Base-by-base conservation (phyloP, 2,329 filamentous ascomycete genomes). In the Monilinia fructicola region DNA sequence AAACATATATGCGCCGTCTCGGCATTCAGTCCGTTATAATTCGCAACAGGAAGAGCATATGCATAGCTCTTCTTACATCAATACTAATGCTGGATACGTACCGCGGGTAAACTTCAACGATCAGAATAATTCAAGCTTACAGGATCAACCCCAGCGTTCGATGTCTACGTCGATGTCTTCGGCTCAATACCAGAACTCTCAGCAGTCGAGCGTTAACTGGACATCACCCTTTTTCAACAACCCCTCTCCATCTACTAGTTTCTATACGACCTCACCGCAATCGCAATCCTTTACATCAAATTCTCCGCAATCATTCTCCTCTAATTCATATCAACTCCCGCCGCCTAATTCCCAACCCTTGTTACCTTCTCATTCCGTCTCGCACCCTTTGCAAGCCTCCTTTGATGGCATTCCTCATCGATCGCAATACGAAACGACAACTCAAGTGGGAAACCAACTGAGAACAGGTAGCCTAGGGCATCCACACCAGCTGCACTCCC, bases 181-280 rank as follows among this genome's bases (percentile, higher is more conserved):
- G 69, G 38, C 67, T 70, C 35, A 69, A 50, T 23, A 68, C 71
- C 55, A 71, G 69, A 53, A 35, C 68, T 23, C 69, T 54, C 42
- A 65, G 7, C 54, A 60, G 14, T 16, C 56, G 38, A 61, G 21
- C 9, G 44, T 60, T 21, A 44, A 31, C 7, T 65, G 63, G 63
- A 38, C 55, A 4, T 18, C 68, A 63, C 42, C 58, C 10, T 65
- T 54, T 11, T 68, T 63, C 38, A 72, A 70, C 56, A 64, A 68
- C 21, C 69, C 61, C 3, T 61, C 69, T 4, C 53, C 70, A 16
- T 21, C 64, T 7, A 50, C 66, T 12, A 66, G 63, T 18, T 72
- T 66, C 44, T 73, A 70, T 48, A 64, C 68, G 4, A 69, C 71
- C 7, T 72, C 71, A 18, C 70, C 73, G 14, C 71, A 74, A 54